These are phyloP conservation scores for Calcarisporium arbuscula DNA, from an alignment of 2,329 filamentous ascomycete genomes.

Conservation along the genomic window DNA sequence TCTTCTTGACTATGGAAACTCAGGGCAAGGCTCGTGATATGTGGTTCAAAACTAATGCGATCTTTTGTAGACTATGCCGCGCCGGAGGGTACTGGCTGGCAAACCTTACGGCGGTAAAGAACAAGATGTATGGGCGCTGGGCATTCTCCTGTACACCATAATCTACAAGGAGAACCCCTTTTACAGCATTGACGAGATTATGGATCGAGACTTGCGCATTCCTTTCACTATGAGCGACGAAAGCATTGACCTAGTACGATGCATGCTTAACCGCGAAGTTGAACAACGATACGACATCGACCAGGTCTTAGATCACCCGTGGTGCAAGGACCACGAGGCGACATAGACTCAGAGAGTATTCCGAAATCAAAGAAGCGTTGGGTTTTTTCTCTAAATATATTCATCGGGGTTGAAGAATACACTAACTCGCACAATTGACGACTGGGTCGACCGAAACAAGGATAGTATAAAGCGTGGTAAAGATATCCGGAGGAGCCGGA, in stretches of 20 bases:
- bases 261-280: slow-evolving; percentile 90
- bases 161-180: slow-evolving; percentile 99
- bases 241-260: slow-evolving; percentile 83
- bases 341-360: slow-evolving; percentile 5
- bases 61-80: slow-evolving; percentile 77
- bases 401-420: too few species aligned
- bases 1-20: background rate
- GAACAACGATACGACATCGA: slow-evolving; percentile 77
- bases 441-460: too few species aligned
- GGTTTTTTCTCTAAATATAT: too few species aligned
- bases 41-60: background rate
- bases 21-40: background rate
- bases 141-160: slow-evolving; percentile 95
- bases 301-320: slow-evolving; percentile 83
- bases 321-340: slow-evolving; percentile 43
- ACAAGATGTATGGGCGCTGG: slow-evolving; percentile 96
- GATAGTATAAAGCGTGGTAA: too few species aligned
- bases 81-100: slow-evolving; percentile 91
- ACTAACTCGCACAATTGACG: too few species aligned
- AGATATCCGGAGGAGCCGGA: too few species aligned
- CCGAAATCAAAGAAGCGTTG: background rate
- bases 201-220: slow-evolving; percentile 90
- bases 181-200: slow-evolving; percentile 98
- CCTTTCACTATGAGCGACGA: slow-evolving; percentile 85
- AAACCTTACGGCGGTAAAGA: slow-evolving; percentile 90